Percentiles rank a stretch among this genome's conserved stretches.
Conservation (phyloP, 2,329 filamentous ascomycete genomes). For the Colletotrichum tofieldiae region DNA sequence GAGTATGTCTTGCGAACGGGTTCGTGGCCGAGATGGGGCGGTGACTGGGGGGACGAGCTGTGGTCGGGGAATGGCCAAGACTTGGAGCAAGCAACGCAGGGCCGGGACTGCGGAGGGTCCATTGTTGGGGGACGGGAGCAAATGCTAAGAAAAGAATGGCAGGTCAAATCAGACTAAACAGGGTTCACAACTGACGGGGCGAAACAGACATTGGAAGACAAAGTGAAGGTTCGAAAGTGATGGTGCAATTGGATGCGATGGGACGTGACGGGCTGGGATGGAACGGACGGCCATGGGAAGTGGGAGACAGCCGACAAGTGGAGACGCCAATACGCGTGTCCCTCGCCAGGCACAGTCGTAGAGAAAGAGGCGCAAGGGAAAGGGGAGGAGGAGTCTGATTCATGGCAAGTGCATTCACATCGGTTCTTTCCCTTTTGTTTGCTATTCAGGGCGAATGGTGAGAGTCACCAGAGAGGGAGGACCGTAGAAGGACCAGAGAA, state of each 20-base stretch:
- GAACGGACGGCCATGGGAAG: neutral
- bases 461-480: neutral
- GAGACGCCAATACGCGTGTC: constrained; percentile 20
- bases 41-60: neutral
- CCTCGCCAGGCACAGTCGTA: neutral
- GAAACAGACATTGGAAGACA: neutral
- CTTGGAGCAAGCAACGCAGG: neutral
- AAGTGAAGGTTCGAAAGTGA: neutral
- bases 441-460: neutral
- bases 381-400: neutral
- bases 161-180: neutral
- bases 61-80: neutral
- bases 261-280: neutral
- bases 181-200: neutral
- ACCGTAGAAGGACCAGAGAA: neutral
- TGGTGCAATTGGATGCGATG: neutral
- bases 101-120: neutral
- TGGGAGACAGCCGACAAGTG: neutral
- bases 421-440: neutral
- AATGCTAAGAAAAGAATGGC: neutral
- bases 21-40: neutral
- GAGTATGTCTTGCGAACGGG: neutral
- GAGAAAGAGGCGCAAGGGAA: neutral
- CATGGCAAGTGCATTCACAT: neutral
- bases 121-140: neutral